Conservation (phyloP, 164 flowering plant genomes). For the Umbellularia californica region DNA sequence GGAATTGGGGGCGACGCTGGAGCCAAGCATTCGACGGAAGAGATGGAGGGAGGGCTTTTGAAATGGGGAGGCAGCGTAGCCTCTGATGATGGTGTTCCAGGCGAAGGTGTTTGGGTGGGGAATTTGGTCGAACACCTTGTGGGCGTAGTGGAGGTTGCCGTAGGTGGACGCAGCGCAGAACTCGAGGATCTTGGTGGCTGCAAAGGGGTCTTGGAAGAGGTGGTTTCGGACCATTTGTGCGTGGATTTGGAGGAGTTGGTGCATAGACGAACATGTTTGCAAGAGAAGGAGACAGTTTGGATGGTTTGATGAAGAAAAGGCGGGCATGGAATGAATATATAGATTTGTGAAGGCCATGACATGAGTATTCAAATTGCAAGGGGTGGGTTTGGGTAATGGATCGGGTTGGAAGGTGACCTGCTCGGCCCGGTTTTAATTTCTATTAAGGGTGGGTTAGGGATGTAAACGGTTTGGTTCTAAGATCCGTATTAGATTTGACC, state of each 20-base stretch:
- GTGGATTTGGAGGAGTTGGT: slow-evolving; percentile 15
- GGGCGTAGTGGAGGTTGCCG: slow-evolving; percentile 12
- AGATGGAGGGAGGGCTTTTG: slow-evolving; percentile 7
- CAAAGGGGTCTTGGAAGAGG: slow-evolving; percentile 11
- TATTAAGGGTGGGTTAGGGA: too few relatives aligned
- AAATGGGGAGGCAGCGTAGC: slow-evolving; percentile 8
- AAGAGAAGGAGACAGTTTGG: slow-evolving; percentile 11
- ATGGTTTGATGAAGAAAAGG: slow-evolving; percentile 7
- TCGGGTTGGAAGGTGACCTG: too few relatives aligned
- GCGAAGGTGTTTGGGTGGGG: slow-evolving; percentile 11
- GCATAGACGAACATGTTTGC: slow-evolving; percentile 17
- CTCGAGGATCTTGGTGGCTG: slow-evolving; percentile 5
- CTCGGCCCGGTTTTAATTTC: too few relatives aligned
- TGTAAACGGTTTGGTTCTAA: too few relatives aligned
- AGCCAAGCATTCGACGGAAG: slow-evolving; percentile 6
- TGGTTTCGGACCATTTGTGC: slow-evolving; percentile 8
- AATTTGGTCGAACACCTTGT: slow-evolving; percentile 10
- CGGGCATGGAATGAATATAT: background rate
- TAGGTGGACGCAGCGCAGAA: background rate
- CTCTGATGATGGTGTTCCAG: slow-evolving; percentile 18
- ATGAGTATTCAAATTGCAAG: too few relatives aligned
- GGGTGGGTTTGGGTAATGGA: too few relatives aligned
- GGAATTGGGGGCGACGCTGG: background rate
- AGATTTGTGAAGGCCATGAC: too few relatives aligned
- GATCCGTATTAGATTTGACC: too few relatives aligned